Percentiles rank a stretch among this genome's conserved stretches.
Conservation (phyloP, 192 early-diverging fungal species). For the Entomortierella parvispora region DNA sequence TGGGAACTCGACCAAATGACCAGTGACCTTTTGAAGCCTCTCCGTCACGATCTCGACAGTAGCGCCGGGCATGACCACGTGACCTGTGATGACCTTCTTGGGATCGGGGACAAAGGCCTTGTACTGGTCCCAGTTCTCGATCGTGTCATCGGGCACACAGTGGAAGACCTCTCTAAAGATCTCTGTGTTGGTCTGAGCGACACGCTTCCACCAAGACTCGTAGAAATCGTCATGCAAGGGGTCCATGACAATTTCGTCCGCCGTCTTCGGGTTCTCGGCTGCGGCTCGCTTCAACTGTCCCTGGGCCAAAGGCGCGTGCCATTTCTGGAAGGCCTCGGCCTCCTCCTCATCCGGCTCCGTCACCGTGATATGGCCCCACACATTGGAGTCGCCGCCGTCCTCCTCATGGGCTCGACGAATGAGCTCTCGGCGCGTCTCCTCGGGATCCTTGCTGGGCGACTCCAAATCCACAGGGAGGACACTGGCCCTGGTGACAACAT, state of each 20-base stretch:
- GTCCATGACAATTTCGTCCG: constrained; percentile 66
- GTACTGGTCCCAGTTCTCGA: constrained; percentile 63
- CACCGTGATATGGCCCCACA: constrained; percentile 22
- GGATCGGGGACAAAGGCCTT: constrained; percentile 59
- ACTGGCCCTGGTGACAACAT: constrained; percentile 49
- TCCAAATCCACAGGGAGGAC: constrained; percentile 50
- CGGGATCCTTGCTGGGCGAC: constrained; percentile 36
- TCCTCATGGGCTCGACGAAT: constrained; percentile 13
- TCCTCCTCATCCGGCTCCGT: constrained; percentile 38
- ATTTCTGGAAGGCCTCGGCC: constrained; percentile 27
- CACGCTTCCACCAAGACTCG: constrained; percentile 66
- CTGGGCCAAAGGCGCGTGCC: constrained; percentile 17
- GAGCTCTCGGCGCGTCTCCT: constrained; percentile 12
- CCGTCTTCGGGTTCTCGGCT: constrained; percentile 35
- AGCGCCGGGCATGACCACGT: constrained; percentile 58
- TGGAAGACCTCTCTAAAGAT: constrained; percentile 85
- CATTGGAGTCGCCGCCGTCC: no score
- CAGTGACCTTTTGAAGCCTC: constrained; percentile 53
- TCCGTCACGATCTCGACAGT: constrained; percentile 53
- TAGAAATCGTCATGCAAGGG: constrained; percentile 75
- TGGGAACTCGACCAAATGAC: constrained; percentile 65
- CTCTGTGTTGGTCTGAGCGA: constrained; percentile 73
- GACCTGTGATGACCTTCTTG: constrained; percentile 55
- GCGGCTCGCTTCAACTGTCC: constrained; percentile 43
- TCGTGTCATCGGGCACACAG: constrained; percentile 84